Conservation (phyloP, 1,139 yeast species). For the Yarrowia galli region DNA sequence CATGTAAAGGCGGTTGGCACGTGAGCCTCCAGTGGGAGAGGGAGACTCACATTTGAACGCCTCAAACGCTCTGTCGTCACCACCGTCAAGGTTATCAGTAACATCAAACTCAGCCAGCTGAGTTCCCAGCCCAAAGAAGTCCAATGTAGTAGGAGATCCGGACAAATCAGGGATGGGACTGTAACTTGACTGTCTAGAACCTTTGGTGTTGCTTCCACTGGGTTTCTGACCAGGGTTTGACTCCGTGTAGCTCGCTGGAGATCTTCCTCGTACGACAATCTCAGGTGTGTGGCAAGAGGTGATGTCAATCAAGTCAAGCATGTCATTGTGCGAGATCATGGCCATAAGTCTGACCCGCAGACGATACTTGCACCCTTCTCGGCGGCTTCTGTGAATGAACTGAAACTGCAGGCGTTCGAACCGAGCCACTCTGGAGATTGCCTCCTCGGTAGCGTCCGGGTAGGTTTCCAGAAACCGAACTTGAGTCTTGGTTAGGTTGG, state of each 20-base stretch:
- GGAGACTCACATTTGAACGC: slow-evolving; percentile 11
- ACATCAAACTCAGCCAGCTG: slow-evolving; percentile 15
- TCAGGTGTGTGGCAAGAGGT: slow-evolving; percentile 13
- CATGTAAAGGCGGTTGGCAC: neutral
- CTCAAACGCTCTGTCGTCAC: neutral
- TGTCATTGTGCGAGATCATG: slow-evolving; percentile 8
- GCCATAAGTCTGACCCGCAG: slow-evolving; percentile 29
- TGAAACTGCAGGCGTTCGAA: slow-evolving; percentile 35
- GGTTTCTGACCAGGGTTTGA: neutral
- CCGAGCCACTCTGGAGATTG: slow-evolving; percentile 14
- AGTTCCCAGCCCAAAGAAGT: slow-evolving; percentile 10
- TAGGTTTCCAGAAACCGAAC: slow-evolving; percentile 18
- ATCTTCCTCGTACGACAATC: slow-evolving; percentile 23
- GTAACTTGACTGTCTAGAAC: neutral
- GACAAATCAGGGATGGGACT: neutral
- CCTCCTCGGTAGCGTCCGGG: slow-evolving; percentile 6
- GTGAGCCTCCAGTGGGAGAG: neutral
- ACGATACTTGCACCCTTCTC: slow-evolving; percentile 30
- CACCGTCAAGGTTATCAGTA: slow-evolving; percentile 4
- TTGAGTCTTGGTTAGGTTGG: neutral
- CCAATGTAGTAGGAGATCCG: slow-evolving; percentile 12
- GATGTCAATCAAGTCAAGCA: slow-evolving; percentile 12
- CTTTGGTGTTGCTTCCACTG: neutral
- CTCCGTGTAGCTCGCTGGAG: slow-evolving; percentile 33
- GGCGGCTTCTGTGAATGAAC: slow-evolving; percentile 24